These are phyloP conservation scores for Chiua virens DNA, from an alignment of 768 basidiomycete species.

Conservation along the genomic window DNA sequence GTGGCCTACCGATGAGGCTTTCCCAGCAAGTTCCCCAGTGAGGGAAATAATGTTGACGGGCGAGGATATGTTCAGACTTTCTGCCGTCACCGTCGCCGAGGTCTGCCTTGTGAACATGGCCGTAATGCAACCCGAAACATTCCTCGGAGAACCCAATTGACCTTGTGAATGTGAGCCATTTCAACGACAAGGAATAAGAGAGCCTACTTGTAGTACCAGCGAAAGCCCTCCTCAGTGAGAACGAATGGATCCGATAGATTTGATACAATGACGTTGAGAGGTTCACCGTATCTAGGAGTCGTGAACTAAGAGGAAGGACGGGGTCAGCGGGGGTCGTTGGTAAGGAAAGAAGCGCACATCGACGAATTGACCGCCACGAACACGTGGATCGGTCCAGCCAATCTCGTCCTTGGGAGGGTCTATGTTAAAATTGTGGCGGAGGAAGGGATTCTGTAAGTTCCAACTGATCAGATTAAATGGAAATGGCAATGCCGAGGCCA, in stretches of 20 bases:
- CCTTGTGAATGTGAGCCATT: slow-evolving; percentile 33
- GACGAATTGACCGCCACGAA: slow-evolving; percentile 69
- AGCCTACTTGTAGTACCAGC: slow-evolving; percentile 61
- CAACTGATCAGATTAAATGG: slow-evolving; percentile 3
- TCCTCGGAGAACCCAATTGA: slow-evolving; percentile 83
- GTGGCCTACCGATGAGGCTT: slow-evolving; percentile 57
- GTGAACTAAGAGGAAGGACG: slow-evolving; percentile 51
- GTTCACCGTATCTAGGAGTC: slow-evolving; percentile 67
- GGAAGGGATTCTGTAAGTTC: slow-evolving; percentile 10
- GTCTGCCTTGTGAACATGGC: slow-evolving; percentile 73
- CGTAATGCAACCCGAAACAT: slow-evolving; percentile 78
- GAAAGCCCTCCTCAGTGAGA: slow-evolving; percentile 72
- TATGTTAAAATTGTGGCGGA: neutral
- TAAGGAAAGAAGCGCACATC: slow-evolving; percentile 52
- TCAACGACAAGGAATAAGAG: neutral
- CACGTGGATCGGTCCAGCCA: slow-evolving; percentile 67
- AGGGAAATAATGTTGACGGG: slow-evolving; percentile 77
- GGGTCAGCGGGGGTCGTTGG: neutral
- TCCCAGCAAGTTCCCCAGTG: slow-evolving; percentile 89
- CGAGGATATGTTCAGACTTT: slow-evolving; percentile 67
- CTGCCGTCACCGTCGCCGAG: slow-evolving; percentile 80
- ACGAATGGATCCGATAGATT: slow-evolving; percentile 77
- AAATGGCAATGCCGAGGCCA: slow-evolving; percentile 15
- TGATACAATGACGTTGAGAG: slow-evolving; percentile 82
- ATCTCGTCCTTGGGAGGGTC: slow-evolving; percentile 23